phyloP scores from a whole-genome alignment of 2,329 filamentous ascomycete species.

The Penicillium sp. region DNA sequence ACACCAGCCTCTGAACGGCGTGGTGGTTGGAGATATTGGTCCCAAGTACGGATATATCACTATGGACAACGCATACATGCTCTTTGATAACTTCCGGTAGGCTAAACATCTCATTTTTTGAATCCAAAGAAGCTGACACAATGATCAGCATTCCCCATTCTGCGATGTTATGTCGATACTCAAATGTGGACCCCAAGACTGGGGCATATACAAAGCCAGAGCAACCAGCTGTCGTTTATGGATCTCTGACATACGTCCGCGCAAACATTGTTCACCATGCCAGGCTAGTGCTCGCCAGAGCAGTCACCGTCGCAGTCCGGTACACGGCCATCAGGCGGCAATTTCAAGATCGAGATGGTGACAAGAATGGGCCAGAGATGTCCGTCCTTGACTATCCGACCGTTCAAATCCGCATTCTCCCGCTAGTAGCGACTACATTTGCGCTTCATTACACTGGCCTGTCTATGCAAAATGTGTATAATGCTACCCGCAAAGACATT shows the following conservation, averaged over 20 bases:
- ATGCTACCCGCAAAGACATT: constrained; percentile 50
- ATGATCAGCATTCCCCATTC: constrained; percentile 47
- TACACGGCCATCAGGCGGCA: constrained; percentile 56
- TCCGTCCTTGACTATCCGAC: constrained; percentile 59
- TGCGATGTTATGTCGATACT: constrained; percentile 56
- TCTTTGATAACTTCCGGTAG: constrained; percentile 53
- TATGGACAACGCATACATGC: constrained; percentile 60
- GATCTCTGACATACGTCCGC: constrained; percentile 54
- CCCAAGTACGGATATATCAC: constrained; percentile 59
- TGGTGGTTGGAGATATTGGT: constrained; percentile 59
- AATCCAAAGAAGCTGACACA: not conserved
- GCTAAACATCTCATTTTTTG: constrained; percentile 3
- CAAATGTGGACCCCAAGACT: constrained; percentile 51
- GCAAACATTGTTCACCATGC: constrained; percentile 51
- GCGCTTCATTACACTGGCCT: constrained; percentile 51
- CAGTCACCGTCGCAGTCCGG: constrained; percentile 57
- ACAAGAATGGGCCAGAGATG: constrained; percentile 53
- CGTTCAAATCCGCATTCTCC: constrained; percentile 58
- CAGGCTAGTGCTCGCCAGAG: constrained; percentile 55
- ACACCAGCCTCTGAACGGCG: constrained; percentile 52
- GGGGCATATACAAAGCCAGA: constrained; percentile 52
- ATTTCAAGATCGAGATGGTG: constrained; percentile 55
- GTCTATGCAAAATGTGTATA: constrained; percentile 57
- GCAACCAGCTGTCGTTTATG: constrained; percentile 56
- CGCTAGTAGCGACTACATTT: constrained; percentile 58